Percentiles rank a stretch among this genome's conserved stretches.
Conservation (phyloP, 1,139 yeast species). For the Suhomyces wounanorum region DNA sequence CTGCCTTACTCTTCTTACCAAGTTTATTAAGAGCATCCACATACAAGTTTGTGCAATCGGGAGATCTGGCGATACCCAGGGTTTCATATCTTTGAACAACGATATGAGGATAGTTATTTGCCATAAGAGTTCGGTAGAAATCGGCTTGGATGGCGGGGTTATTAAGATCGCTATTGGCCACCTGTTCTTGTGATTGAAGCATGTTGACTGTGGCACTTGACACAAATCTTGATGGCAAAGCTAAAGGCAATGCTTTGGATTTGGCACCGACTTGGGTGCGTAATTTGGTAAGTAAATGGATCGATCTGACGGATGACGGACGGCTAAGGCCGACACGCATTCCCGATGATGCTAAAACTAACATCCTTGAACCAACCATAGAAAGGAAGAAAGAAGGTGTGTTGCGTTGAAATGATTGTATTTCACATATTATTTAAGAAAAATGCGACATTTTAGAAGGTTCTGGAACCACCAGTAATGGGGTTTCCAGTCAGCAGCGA, state of each 20-base stretch:
- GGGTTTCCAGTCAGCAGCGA: neutral
- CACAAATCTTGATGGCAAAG: constrained; percentile 10
- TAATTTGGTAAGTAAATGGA: constrained; percentile 1
- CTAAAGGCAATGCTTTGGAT: neutral
- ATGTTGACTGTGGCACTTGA: constrained; percentile 33
- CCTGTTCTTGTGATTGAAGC: constrained; percentile 73
- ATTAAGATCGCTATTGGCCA: constrained; percentile 71
- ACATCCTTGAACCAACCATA: constrained; percentile 7
- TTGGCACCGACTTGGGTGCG: neutral
- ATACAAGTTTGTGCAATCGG: constrained; percentile 77
- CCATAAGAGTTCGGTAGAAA: constrained; percentile 71
- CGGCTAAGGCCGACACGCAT: constrained; percentile 2
- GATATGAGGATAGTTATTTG: constrained; percentile 85
- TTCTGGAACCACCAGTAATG: neutral
- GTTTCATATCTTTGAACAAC: constrained; percentile 92
- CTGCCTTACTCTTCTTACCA: constrained; percentile 81
- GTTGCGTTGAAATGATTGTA: neutral
- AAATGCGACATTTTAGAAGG: constrained; percentile 4
- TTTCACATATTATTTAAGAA: constrained; percentile 1
- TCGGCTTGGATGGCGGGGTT: constrained; percentile 77
- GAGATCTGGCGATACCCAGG: constrained; percentile 80
- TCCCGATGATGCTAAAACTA: constrained; percentile 5
- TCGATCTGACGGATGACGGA: constrained; percentile 3
- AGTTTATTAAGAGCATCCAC: constrained; percentile 74
- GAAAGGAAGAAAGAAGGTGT: constrained; percentile 1